Conservation (phyloP, 441 rosid genomes). For the Gossypium schwendimanii region DNA sequence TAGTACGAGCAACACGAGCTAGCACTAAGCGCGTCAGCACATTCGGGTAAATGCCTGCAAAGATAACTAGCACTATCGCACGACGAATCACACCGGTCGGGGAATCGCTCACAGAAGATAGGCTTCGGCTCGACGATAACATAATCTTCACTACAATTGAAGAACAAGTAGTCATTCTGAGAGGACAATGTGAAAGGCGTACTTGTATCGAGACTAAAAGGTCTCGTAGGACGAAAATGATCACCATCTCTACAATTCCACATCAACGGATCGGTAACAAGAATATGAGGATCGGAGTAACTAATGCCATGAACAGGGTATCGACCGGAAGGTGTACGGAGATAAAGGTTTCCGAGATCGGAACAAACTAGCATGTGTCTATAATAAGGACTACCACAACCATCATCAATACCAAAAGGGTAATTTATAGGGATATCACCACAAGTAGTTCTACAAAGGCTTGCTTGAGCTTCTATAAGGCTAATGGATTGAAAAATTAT, state of each 20-base stretch:
- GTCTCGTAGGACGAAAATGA: slow-evolving; percentile 63
- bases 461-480: slow-evolving; percentile 29
- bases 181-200: slow-evolving; percentile 70
- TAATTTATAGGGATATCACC: slow-evolving; percentile 64
- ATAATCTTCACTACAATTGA: slow-evolving; percentile 64
- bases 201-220: slow-evolving; percentile 85
- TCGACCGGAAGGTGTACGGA: slow-evolving; percentile 77
- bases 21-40: slow-evolving; percentile 38
- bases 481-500: background rate
- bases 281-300: slow-evolving; percentile 77
- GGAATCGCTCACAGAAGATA: slow-evolving; percentile 75
- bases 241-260: slow-evolving; percentile 72
- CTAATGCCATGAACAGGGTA: slow-evolving; percentile 65
- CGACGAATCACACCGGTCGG: slow-evolving; percentile 77
- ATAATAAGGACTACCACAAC: slow-evolving; percentile 89
- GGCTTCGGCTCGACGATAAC: slow-evolving; percentile 81
- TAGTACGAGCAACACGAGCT: slow-evolving; percentile 80
- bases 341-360: slow-evolving; percentile 47
- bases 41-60: slow-evolving; percentile 80
- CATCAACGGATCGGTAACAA: slow-evolving; percentile 75
- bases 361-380: slow-evolving; percentile 76
- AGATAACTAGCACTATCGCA: slow-evolving; percentile 85
- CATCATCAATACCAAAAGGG: slow-evolving; percentile 81
- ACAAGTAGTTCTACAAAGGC: slow-evolving; percentile 57
- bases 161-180: slow-evolving; percentile 84